phyloP scores from a whole-genome alignment of 2,329 filamentous ascomycete species.

The Trichoderma aggressivum region DNA sequence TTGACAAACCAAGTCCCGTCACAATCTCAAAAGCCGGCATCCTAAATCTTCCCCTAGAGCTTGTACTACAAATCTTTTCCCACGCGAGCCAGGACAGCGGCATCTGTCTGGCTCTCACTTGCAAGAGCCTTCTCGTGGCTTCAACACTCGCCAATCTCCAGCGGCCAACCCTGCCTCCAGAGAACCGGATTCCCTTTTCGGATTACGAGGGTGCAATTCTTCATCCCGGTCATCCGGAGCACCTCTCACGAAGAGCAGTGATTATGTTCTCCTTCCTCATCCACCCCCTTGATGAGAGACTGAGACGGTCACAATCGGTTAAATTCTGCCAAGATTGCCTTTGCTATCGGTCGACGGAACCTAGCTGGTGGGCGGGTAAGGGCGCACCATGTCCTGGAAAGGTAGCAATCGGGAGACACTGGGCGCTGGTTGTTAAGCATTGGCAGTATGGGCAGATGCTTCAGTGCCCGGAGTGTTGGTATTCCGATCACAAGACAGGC shows the following conservation, averaged over 20 bases:
- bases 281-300: neutral
- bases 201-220: neutral
- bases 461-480: conserved; percentile 3
- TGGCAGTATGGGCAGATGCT: neutral
- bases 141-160: neutral
- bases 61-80: neutral
- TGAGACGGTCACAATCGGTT: neutral
- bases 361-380: neutral
- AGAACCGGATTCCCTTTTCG: neutral
- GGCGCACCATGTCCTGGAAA: neutral
- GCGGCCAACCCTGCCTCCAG: neutral
- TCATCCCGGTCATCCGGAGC: neutral
- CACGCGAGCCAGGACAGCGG: neutral
- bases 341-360: neutral
- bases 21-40: neutral
- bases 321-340: neutral
- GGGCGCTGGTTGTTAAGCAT: neutral
- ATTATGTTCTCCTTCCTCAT: neutral
- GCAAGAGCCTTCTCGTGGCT: neutral
- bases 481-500: neutral
- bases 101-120: neutral
- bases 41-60: neutral
- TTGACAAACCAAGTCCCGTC: neutral
- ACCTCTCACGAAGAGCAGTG: neutral
- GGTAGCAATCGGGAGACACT: neutral